Percentiles rank a stretch among this genome's conserved stretches.
Evolutionary conservation across 2,329 filamentous ascomycete genomes (phyloP).

Genomic region (Cercospora berteroae): DNA sequence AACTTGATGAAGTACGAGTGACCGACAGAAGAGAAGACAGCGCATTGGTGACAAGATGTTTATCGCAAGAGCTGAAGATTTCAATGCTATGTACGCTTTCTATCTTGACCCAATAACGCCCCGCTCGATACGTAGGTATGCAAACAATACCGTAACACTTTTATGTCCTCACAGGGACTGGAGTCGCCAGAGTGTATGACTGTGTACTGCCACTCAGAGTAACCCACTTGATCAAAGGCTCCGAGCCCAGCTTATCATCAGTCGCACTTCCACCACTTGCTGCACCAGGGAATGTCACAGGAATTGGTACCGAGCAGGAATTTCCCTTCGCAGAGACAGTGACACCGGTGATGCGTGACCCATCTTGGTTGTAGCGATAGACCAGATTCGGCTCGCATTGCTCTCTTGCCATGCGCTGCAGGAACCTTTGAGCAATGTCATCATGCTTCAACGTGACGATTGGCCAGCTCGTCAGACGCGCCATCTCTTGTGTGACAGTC

Average conservation of each 20-base stretch:
- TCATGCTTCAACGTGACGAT: constrained; percentile 14
- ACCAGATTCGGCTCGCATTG: constrained; percentile 4
- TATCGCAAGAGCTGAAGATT: not conserved
- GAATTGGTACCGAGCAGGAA: constrained; percentile 8
- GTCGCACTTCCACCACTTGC: constrained; percentile 8
- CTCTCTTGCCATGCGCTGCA: constrained; percentile 9
- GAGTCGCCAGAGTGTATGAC: constrained; percentile 2
- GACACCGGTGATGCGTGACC: not conserved
- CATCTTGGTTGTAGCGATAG: not conserved
- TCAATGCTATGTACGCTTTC: not conserved
- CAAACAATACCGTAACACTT: not conserved
- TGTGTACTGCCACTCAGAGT: constrained; percentile 7
- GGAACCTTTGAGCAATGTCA: constrained; percentile 7
- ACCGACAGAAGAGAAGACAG: too few species aligned
- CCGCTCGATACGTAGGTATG: not conserved
- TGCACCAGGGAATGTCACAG: constrained; percentile 14
- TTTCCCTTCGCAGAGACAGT: constrained; percentile 9
- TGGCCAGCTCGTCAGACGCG: constrained; percentile 10
- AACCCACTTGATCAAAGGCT: constrained; percentile 17
- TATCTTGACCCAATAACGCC: not conserved
- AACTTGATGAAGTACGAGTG: too few species aligned
- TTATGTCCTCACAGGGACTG: constrained; percentile 10
- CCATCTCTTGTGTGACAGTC: constrained; percentile 12
- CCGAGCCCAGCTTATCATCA: constrained; percentile 9
- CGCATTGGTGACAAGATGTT: too few species aligned